Evolutionary conservation across 2,329 filamentous ascomycete genomes (phyloP), one percentile per base, ranked within the genome.

Genomic region (Didymella arachidicola): DNA sequence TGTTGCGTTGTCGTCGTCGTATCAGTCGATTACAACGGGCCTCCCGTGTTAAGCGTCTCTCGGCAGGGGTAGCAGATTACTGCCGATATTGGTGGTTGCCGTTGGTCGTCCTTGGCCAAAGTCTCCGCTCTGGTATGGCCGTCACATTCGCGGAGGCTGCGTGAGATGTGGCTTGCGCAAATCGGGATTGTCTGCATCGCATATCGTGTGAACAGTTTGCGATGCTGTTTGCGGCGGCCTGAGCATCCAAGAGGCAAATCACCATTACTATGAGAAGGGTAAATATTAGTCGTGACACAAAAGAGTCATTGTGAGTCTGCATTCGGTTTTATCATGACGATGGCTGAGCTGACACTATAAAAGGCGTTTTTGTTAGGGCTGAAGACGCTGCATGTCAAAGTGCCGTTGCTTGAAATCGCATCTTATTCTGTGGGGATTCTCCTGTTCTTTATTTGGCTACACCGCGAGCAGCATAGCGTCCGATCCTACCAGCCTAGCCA

Each of bases 1-100:
- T 45, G 51, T 25, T 52, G 29, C 45, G 61, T 58, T 2, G 57
- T 63, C 25, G 38, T 63, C 25, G 54, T 52, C 22, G 60, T 58
- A 2, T 32, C 41, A 14, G 63, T 36, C 29, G 44, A 46, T 25
- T 26, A 34, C 6, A 43, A 45, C 27, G 58, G 63, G 11, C 44
- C 63, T 19, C 47, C 57, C 8, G 53, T 57, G 1, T 29, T 63
- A 36, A 45, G 57, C 42, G 19, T 49, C 32, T 12, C 46, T 25
- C 36, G 54, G 19, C 14, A 51, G 30, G 8, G 25, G 32, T 41
- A 39, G 22, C 22, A 22, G 22, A 22, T 22, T 3, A 22, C 22
- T 22, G 14, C 42, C 50, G 19, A 16, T 43, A 48, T 46, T 57
- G 41, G 42, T 45, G 32, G 47, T 47, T 41, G 29, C 41, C 32